These are phyloP conservation scores for Leishmania amazonensis DNA, from an alignment of 208 protist genomes.

Conservation along the genomic window DNA sequence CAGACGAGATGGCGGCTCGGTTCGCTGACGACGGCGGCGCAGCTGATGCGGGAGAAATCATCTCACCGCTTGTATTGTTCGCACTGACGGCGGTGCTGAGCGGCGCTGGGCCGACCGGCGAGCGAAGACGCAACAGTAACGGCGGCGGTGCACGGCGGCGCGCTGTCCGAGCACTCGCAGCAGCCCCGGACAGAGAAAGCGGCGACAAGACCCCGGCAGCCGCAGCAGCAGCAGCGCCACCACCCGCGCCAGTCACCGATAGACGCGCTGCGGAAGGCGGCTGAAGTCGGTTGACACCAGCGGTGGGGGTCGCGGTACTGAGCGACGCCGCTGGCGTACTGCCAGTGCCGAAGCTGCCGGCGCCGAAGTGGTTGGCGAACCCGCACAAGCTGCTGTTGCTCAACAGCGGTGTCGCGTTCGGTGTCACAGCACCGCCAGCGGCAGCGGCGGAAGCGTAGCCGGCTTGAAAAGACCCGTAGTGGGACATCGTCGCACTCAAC, in stretches of 20 bases:
- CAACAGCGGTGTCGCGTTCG: not conserved
- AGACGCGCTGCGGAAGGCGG: not conserved
- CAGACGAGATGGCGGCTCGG: not conserved
- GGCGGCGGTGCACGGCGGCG: constrained; percentile 17
- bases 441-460: not conserved
- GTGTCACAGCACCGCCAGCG: not conserved
- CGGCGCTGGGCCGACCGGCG: not conserved
- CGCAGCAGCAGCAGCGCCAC: not conserved
- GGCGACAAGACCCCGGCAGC: not conserved
- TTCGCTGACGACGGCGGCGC: constrained; percentile 4
- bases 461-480: not conserved
- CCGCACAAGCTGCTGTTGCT: constrained; percentile 10
- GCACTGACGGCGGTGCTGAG: not conserved
- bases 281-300: not conserved
- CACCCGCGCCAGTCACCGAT: not conserved
- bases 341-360: not conserved
- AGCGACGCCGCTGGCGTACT: not conserved
- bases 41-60: constrained; percentile 2
- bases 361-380: not conserved
- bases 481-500: not conserved
- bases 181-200: not conserved
- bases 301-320: not conserved
- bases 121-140: constrained; percentile 12
- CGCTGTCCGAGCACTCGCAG: not conserved
- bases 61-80: not conserved